Evolutionary conservation across 768 basidiomycete species (phyloP).

Genomic region (Leucocoprinus leucothites): DNA sequence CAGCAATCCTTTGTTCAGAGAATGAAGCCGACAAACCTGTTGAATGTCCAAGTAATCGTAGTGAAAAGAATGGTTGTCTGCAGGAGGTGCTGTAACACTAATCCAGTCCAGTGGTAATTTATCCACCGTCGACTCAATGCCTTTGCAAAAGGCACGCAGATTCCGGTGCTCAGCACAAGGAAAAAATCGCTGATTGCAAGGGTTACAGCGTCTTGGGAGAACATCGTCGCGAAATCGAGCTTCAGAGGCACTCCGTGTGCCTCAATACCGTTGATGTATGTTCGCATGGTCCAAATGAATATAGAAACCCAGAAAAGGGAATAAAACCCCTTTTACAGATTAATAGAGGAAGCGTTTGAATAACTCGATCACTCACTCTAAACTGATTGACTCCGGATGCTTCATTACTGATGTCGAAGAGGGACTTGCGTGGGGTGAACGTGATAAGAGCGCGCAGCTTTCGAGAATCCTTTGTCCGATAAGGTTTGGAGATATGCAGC

Average conservation of each 20-base stretch:
- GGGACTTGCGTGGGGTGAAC: slow-evolving; percentile 83
- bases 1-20: neutral
- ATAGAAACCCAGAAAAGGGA: slow-evolving; percentile 91
- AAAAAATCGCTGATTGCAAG: slow-evolving; percentile 83
- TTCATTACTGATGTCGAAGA: slow-evolving; percentile 81
- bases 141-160: slow-evolving; percentile 84
- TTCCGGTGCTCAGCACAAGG: slow-evolving; percentile 69
- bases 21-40: slow-evolving; percentile 46
- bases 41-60: slow-evolving; percentile 88
- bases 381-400: slow-evolving; percentile 79
- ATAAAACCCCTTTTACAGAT: slow-evolving; percentile 77
- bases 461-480: slow-evolving; percentile 69
- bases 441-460: slow-evolving; percentile 80
- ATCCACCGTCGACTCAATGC: slow-evolving; percentile 78
- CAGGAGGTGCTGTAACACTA: slow-evolving; percentile 74
- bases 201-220: slow-evolving; percentile 80
- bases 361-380: slow-evolving; percentile 44
- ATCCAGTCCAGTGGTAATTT: slow-evolving; percentile 72
- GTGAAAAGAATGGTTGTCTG: slow-evolving; percentile 72
- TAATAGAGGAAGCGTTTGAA: slow-evolving; percentile 1
- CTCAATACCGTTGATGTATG: slow-evolving; percentile 75
- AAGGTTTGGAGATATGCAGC: slow-evolving; percentile 72
- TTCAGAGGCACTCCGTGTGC: slow-evolving; percentile 76
- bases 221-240: slow-evolving; percentile 78
- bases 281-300: slow-evolving; percentile 76